Evolutionary conservation across 306 rosid species (phyloP).

Genomic region (Morella rubra): DNA sequence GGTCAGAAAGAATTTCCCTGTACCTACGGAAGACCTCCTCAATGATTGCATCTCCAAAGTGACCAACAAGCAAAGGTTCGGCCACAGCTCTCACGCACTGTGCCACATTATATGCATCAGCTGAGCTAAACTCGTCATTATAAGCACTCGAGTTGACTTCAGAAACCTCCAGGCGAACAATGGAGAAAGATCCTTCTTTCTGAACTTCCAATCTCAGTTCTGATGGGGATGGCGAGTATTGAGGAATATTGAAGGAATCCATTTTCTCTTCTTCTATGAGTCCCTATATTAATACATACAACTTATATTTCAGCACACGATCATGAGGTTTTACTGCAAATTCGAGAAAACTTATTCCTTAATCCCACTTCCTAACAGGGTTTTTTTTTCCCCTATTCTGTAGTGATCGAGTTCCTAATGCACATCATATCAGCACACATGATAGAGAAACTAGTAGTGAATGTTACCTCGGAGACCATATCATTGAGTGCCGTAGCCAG

Average conservation of each 20-base stretch:
- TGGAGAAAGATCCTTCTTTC: constrained; percentile 51
- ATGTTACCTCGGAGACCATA: constrained; percentile 43
- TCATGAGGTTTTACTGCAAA: neutral
- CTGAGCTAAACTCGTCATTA: constrained; percentile 8
- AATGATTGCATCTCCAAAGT: constrained; percentile 47
- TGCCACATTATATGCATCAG: constrained; percentile 27
- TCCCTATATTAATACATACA: constrained; percentile 25
- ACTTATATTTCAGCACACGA: neutral
- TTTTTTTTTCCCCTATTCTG: no score
- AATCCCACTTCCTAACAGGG: no score
- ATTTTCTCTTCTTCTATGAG: constrained; percentile 42
- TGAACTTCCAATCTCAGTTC: constrained; percentile 45
- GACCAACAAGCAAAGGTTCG: constrained; percentile 40
- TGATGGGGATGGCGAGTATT: constrained; percentile 47
- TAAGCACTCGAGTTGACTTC: constrained; percentile 37
- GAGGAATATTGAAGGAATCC: constrained; percentile 55
- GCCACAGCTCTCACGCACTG: constrained; percentile 47
- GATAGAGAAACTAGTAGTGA: no score
- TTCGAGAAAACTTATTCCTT: neutral
- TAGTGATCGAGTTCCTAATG: no score
- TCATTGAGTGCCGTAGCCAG: constrained; percentile 48
- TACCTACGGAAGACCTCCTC: constrained; percentile 37
- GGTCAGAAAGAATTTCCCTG: constrained; percentile 25
- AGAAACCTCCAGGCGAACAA: constrained; percentile 22
- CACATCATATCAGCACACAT: no score